Conservation (phyloP, 129 eudicot species). For the Flaveria linearis region DNA sequence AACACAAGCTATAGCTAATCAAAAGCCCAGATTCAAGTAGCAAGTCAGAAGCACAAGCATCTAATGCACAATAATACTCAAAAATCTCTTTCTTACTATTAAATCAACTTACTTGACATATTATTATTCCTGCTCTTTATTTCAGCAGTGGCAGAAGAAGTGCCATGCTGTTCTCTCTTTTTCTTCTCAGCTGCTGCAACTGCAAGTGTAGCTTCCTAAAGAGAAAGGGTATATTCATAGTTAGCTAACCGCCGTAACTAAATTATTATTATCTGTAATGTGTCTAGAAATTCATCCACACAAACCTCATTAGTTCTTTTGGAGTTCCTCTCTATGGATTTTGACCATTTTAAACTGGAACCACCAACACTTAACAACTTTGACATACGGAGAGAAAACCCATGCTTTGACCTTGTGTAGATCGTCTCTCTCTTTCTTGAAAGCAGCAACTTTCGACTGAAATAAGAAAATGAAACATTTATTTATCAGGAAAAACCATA, state of each 20-base stretch:
- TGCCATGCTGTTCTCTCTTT: constrained; percentile 52
- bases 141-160: constrained; percentile 36
- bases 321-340: constrained; percentile 74
- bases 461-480: constrained; percentile 17
- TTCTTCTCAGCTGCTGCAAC: constrained; percentile 74
- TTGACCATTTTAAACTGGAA: constrained; percentile 92
- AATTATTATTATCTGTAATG: not conserved
- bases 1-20: not conserved
- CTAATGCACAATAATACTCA: not conserved
- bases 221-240: constrained; percentile 18
- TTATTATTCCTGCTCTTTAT: constrained; percentile 44
- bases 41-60: constrained; percentile 16
- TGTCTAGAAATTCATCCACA: not conserved
- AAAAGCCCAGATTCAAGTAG: constrained; percentile 16
- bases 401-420: constrained; percentile 82
- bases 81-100: constrained; percentile 34
- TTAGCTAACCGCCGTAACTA: constrained; percentile 9
- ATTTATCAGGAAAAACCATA: constrained; percentile 18
- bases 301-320: constrained; percentile 84
- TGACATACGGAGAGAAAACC: constrained; percentile 83
- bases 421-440: constrained; percentile 74
- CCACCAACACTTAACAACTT: constrained; percentile 85
- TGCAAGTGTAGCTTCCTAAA: constrained; percentile 84
- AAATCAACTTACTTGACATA: constrained; percentile 58
- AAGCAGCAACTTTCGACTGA: constrained; percentile 68